phyloP scores from a whole-genome alignment of 1,284 basidiomycete species.

The Ceratobasidium sp. region DNA sequence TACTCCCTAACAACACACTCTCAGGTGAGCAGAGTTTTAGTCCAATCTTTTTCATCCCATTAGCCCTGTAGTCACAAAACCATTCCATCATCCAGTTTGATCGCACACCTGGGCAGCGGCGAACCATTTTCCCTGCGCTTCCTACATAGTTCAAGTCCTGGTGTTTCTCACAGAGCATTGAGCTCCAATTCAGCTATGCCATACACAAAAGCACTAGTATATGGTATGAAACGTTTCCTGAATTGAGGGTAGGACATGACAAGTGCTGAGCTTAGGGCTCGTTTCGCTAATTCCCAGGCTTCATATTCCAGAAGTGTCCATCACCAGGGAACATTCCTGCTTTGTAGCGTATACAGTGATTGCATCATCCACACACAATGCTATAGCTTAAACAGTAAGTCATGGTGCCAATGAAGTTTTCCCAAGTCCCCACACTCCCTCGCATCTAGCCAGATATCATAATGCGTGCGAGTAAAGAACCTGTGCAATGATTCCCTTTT shows the following conservation, averaged over 20 bases:
- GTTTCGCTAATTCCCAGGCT: constrained; percentile 43
- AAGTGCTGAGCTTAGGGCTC: constrained; percentile 33
- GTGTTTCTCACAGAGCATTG: constrained; percentile 58
- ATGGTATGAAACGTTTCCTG: constrained; percentile 57
- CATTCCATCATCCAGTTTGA: constrained; percentile 49
- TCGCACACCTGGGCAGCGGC: constrained; percentile 51
- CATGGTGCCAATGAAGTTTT: constrained; percentile 57
- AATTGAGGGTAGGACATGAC: constrained; percentile 52
- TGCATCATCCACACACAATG: constrained; percentile 54
- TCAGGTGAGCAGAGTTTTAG: not conserved
- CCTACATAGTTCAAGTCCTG: constrained; percentile 54
- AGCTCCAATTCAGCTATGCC: constrained; percentile 57
- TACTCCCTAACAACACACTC: constrained; percentile 59
- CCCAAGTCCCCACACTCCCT: too few species aligned
- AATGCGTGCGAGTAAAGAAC: too few species aligned
- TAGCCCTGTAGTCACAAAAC: constrained; percentile 26
- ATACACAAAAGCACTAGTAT: constrained; percentile 60
- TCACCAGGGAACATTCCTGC: constrained; percentile 30
- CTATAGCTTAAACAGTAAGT: constrained; percentile 55
- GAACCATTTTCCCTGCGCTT: constrained; percentile 49
- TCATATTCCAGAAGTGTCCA: constrained; percentile 33
- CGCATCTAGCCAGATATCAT: too few species aligned
- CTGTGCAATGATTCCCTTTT: too few species aligned
- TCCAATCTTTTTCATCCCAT: not conserved
- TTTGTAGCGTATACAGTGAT: constrained; percentile 37